Base-by-base conservation (phyloP, 331 rosid species). In the Saraca asoca region DNA sequence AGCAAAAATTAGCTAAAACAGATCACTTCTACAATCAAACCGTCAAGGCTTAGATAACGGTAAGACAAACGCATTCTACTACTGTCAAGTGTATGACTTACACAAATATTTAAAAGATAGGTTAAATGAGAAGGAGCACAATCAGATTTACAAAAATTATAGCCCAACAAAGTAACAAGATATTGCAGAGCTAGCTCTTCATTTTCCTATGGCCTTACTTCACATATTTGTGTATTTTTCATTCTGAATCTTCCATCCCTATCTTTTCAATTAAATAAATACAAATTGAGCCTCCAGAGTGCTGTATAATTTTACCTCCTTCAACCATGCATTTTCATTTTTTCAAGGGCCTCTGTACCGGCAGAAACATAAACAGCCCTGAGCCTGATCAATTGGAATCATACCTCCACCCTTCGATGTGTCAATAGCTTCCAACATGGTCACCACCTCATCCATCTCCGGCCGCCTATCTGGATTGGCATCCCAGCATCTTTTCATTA, bases 401-500 rank as follows among this genome's bases (percentile, higher is more conserved):
- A 93, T 93, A 34, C 98, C 98, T 66, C 98, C 98, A 16, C 98
- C 98, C 75, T 87, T 93, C 8, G 95, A 82, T 12, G 98, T 93
- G 82, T 93, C 95, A 17, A 93, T 86, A 7, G 95, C 91, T 80
- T 93, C 98, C 85, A 93, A 69, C 98, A 93, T 43, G 66, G 82
- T 24, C 73, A 87, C 98, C 71, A 86, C 96, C 76, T 93, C 96
- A 59, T 93, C 95, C 98, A 93, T 93, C 81, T 84, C 98, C 0
- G 98, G 98, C 68, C 98, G 85, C 88, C 72, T 90, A 50, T 93
- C 96, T 0, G 95, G 96, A 80, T 85, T 93, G 0, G 96, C 95
- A 57, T 93, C 98, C 98, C 98, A 93, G 78, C 98, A 93, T 75
- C 96, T 90, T 83, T 87, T 93, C 98, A 93, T 93, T 76, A 93